Conservation (phyloP, 495 filamentous ascomycete species). For the Podospora appendiculata region DNA sequence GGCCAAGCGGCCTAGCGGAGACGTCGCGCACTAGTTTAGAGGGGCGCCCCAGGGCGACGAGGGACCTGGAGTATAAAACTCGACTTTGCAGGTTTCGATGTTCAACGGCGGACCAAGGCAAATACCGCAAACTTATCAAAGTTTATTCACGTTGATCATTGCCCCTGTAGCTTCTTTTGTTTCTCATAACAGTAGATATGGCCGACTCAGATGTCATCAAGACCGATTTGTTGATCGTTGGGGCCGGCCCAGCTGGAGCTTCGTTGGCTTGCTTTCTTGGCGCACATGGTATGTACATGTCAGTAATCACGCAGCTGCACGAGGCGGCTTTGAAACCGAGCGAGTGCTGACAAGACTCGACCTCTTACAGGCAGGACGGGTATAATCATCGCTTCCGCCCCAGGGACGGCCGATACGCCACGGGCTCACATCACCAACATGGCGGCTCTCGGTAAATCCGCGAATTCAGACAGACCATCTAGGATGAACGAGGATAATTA, state of each 20-base stretch:
- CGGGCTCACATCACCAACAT: slow-evolving; percentile 49
- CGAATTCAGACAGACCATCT: no score
- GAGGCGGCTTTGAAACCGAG: background rate
- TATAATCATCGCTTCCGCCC: slow-evolving; percentile 37
- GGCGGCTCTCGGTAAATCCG: slow-evolving; percentile 15
- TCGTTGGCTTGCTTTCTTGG: slow-evolving; percentile 48
- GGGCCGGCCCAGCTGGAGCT: slow-evolving; percentile 49
- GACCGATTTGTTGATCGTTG: slow-evolving; percentile 46
- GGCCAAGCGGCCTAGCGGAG: no score
- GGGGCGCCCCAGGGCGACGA: no score
- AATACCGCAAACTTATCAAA: no score
- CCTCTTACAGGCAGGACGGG: slow-evolving; percentile 32
- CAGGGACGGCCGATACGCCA: slow-evolving; percentile 44
- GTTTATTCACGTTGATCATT: no score
- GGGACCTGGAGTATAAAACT: no score
- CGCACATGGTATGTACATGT: slow-evolving; percentile 31
- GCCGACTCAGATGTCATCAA: slow-evolving; percentile 8
- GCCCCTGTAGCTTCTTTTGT: no score
- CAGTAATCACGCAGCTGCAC: no score
- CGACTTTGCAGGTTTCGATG: no score
- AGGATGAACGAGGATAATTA: background rate
- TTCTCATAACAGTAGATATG: background rate
- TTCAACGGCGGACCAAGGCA: no score
- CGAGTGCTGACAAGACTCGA: background rate
- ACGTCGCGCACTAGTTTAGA: no score